phyloP scores from a whole-genome alignment of 1,284 basidiomycete genomes.

The Abortiporus biennis region DNA sequence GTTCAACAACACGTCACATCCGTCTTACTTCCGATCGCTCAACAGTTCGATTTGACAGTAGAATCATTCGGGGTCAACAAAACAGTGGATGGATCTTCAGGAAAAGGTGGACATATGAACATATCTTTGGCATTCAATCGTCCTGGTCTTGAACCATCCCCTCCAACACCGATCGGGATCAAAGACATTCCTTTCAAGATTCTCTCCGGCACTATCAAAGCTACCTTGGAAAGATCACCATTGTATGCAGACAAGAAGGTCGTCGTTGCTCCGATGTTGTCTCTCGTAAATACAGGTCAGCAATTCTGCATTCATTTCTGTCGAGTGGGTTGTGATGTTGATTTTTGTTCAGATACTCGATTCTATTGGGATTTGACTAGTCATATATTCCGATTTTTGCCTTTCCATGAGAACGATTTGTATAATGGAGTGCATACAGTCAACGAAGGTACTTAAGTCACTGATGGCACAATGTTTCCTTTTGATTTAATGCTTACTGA shows the following conservation, averaged over 20 bases:
- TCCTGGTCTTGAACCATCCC: conserved; percentile 48
- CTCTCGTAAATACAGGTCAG: conserved; percentile 38
- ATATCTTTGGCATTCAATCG: conserved; percentile 38
- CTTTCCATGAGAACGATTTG: conserved; percentile 30
- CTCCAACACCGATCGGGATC: conserved; percentile 39
- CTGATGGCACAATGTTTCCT: background rate
- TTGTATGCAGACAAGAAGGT: conserved; percentile 18
- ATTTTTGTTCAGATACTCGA: conserved; percentile 31
- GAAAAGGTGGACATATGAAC: conserved; percentile 30
- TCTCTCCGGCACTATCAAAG: conserved; percentile 44
- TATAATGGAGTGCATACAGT: conserved; percentile 55
- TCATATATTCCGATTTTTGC: conserved; percentile 47
- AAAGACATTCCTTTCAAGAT: conserved; percentile 42
- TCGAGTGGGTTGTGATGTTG: background rate
- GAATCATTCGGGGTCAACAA: conserved; percentile 34
- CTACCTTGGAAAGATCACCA: conserved; percentile 21
- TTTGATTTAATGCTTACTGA: background rate
- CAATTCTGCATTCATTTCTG: background rate
- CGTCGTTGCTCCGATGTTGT: conserved; percentile 45
- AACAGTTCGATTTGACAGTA: conserved; percentile 38
- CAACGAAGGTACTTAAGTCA: conserved; percentile 30
- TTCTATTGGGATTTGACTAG: conserved; percentile 41
- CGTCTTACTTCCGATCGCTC: conserved; percentile 36
- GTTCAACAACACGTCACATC: conserved; percentile 35
- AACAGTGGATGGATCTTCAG: conserved; percentile 17